Evolutionary conservation across 768 basidiomycete species (phyloP).

Genomic region (Auricularia sp.): DNA sequence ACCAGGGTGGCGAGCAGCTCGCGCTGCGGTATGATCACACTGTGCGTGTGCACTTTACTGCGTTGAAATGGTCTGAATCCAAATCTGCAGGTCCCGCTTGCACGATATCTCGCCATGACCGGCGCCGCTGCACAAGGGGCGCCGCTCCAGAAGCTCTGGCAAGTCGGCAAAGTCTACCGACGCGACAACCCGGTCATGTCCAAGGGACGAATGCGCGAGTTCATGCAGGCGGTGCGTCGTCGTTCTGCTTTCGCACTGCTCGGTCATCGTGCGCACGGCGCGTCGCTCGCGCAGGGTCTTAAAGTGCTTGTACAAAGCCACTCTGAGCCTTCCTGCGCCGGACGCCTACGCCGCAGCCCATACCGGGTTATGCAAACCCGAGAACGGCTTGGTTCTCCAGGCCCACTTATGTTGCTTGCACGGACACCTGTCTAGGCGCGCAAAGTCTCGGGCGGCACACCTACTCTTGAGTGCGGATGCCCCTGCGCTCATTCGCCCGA

Average conservation of each 20-base stretch:
- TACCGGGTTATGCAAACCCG: too few species aligned
- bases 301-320: too few species aligned
- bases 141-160: constrained; percentile 79
- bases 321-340: too few species aligned
- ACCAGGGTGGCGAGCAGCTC: constrained; percentile 95
- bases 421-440: too few species aligned
- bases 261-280: too few species aligned
- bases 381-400: too few species aligned
- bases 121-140: constrained; percentile 48
- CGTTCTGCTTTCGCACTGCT: background rate
- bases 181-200: constrained; percentile 95
- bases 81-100: constrained; percentile 59
- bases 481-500: too few species aligned
- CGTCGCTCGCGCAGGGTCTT: too few species aligned
- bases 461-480: too few species aligned
- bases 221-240: constrained; percentile 79
- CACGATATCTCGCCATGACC: constrained; percentile 90
- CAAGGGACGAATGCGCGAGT: constrained; percentile 98
- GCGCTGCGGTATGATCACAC: constrained; percentile 94
- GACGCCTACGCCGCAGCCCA: too few species aligned
- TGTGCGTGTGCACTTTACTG: constrained; percentile 25
- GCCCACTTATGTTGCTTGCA: too few species aligned
- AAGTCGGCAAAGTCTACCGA: constrained; percentile 97
- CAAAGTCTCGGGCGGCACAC: too few species aligned
- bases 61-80: background rate